phyloP scores from a whole-genome alignment of 306 rosid species.

The Lathyrus sativus region DNA sequence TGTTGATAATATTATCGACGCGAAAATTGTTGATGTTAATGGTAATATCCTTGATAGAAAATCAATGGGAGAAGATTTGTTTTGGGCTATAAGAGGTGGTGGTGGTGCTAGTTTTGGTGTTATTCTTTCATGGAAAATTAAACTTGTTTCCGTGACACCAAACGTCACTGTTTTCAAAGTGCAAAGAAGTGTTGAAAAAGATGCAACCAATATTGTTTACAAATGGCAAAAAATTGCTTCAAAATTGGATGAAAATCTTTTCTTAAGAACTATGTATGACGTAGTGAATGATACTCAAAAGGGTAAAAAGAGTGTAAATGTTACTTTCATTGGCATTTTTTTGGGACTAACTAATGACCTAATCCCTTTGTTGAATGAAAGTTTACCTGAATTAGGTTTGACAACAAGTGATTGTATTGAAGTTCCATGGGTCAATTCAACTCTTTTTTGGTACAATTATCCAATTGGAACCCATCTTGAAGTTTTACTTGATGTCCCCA shows the following conservation, averaged over 20 bases:
- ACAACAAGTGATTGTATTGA: slow-evolving; percentile 33
- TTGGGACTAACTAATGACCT: slow-evolving; percentile 26
- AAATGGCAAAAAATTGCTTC: slow-evolving; percentile 41
- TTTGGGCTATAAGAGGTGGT: slow-evolving; percentile 57
- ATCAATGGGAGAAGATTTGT: slow-evolving; percentile 47
- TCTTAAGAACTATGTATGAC: slow-evolving; percentile 34
- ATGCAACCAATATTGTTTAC: slow-evolving; percentile 36
- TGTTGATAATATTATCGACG: slow-evolving; percentile 42
- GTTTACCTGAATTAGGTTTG: slow-evolving; percentile 41
- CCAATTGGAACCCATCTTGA: slow-evolving; percentile 36
- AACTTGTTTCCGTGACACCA: slow-evolving; percentile 36
- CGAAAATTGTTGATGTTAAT: slow-evolving; percentile 40
- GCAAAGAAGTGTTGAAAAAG: slow-evolving; percentile 16
- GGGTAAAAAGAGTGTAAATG: slow-evolving; percentile 21
- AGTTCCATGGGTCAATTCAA: slow-evolving; percentile 45
- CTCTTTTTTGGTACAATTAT: slow-evolving; percentile 33
- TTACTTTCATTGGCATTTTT: slow-evolving; percentile 37
- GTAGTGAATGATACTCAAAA: slow-evolving; percentile 21
- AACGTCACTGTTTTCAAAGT: slow-evolving; percentile 43
- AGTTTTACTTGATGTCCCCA: slow-evolving; percentile 25
- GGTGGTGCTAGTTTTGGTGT: slow-evolving; percentile 54
- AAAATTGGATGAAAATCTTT: slow-evolving; percentile 34
- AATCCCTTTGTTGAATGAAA: slow-evolving; percentile 16
- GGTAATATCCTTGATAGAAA: slow-evolving; percentile 42
- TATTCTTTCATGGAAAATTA: slow-evolving; percentile 46